A percentile compares a stretch with the other conserved stretches of the same genome.
These are phyloP conservation scores for Eucalyptus caleyi DNA, from an alignment of 345 rosid species.

Conservation along the genomic window DNA sequence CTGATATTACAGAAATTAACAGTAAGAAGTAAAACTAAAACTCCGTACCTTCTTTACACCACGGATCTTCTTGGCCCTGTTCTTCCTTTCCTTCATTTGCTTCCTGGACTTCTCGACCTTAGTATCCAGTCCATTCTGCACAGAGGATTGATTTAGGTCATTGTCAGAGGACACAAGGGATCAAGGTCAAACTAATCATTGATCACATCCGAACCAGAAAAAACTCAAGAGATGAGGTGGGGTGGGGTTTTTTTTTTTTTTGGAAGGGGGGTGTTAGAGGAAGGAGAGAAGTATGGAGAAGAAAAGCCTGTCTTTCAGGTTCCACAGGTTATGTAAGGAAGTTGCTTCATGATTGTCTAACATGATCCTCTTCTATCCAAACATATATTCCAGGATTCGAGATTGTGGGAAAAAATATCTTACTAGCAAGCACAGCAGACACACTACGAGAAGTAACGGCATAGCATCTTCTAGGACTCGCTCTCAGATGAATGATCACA, in stretches of 20 bases:
- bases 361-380: background rate
- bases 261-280: fast-evolving
- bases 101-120: constrained; percentile 95
- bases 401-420: background rate
- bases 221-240: background rate
- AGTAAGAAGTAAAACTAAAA: background rate
- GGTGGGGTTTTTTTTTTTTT: too few relatives aligned
- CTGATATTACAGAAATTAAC: background rate
- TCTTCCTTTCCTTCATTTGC: constrained; percentile 93
- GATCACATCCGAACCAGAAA: background rate
- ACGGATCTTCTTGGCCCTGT: constrained; percentile 86
- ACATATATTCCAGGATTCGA: background rate
- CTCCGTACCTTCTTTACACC: constrained; percentile 85
- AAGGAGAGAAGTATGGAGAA: background rate
- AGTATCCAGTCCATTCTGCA: constrained; percentile 87
- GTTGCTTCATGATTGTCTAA: background rate
- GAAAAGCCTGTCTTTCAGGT: background rate
- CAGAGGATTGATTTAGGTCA: background rate
- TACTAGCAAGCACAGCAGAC: background rate
- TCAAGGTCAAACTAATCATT: background rate
- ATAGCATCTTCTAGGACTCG: background rate
- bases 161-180: background rate
- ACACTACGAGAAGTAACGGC: background rate
- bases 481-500: background rate
- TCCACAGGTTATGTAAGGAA: background rate